These are phyloP conservation scores for Microascus cirrosus DNA, from an alignment of 2,329 filamentous ascomycete species.

Conservation along the genomic window DNA sequence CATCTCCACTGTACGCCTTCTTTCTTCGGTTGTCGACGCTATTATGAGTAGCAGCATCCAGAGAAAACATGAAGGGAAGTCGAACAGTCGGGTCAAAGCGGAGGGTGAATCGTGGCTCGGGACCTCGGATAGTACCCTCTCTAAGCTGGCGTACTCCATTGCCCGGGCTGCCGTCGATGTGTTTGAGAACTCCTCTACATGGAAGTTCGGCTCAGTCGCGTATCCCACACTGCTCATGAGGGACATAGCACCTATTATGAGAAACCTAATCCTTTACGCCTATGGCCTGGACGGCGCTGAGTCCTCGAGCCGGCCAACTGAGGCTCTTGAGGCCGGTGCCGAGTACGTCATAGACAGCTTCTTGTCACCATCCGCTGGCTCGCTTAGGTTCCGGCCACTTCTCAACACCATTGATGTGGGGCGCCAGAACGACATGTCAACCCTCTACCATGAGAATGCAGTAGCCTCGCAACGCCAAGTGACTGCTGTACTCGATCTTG, in stretches of 20 bases:
- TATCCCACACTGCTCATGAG: slow-evolving; percentile 60
- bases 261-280: slow-evolving; percentile 58
- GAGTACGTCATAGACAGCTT: slow-evolving; percentile 69
- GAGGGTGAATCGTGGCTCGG: slow-evolving; percentile 51
- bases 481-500: slow-evolving; percentile 51
- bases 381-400: slow-evolving; percentile 67
- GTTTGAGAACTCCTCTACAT: slow-evolving; percentile 75
- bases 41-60: slow-evolving; percentile 58
- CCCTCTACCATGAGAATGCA: slow-evolving; percentile 45
- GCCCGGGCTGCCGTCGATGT: slow-evolving; percentile 69
- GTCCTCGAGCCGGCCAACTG: slow-evolving; percentile 34
- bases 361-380: slow-evolving; percentile 55
- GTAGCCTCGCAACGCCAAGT: slow-evolving; percentile 52
- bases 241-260: slow-evolving; percentile 57
- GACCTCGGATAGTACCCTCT: slow-evolving; percentile 67
- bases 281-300: slow-evolving; percentile 61
- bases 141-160: slow-evolving; percentile 60
- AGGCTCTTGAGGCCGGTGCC: slow-evolving; percentile 60
- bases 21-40: slow-evolving; percentile 65
- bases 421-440: slow-evolving; percentile 34
- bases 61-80: slow-evolving; percentile 46
- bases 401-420: slow-evolving; percentile 54
- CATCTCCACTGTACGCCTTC: slow-evolving; percentile 60
- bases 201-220: slow-evolving; percentile 63
- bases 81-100: slow-evolving; percentile 30